Base-by-base conservation (phyloP, 768 basidiomycete species). In the Lenzites betulinus region DNA sequence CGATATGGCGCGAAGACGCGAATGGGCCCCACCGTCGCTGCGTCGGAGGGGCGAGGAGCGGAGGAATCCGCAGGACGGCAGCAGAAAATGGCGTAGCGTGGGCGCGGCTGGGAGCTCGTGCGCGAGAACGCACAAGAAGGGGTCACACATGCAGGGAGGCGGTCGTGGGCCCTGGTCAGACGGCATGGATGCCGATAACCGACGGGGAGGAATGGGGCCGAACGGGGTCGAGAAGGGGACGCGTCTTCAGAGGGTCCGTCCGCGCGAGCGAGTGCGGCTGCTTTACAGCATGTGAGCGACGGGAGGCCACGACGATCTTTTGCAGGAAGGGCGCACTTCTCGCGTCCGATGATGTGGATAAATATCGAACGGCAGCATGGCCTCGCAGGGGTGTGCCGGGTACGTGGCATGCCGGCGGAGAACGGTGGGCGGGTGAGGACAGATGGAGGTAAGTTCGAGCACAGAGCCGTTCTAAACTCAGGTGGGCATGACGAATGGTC, bases 1-100 rank as follows among this genome's bases (percentile, higher is more conserved):
- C 50, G 60, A 62, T 57, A 62, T 62, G 54, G 55, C n/a, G 48
- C 26, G 28, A 47, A 47, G 46, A 12, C 18, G 48, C 33, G 54
- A 42, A 51, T n/a, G 23, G 25, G 60, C 39, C 20, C 54, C 35
- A 51, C 23, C 41, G 41, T 43, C 20, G 35, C 26, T n/a, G 43
- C 44, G 25, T 22, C 60, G 22, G 55, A 51, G 43, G 35, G 36
- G 54, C 51, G 60, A 52, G 35, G 60, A 30, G 60, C 51, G 46
- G 51, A 23, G 11, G 38, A 41, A 54, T 33, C 36, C 28, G 2
- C 38, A 16, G 26, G 13, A 47, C 15, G 8, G 35, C 51, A 59
- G 43, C 38, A 49, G 42, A 43, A 18, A 57, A 41, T 15, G 38
- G 55, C 36, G 25, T 41, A 57, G 36, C 38, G 35, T 43, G 46